Base-by-base conservation (phyloP, 2,329 filamentous ascomycete genomes). In the Thermoascus crustaceus region DNA sequence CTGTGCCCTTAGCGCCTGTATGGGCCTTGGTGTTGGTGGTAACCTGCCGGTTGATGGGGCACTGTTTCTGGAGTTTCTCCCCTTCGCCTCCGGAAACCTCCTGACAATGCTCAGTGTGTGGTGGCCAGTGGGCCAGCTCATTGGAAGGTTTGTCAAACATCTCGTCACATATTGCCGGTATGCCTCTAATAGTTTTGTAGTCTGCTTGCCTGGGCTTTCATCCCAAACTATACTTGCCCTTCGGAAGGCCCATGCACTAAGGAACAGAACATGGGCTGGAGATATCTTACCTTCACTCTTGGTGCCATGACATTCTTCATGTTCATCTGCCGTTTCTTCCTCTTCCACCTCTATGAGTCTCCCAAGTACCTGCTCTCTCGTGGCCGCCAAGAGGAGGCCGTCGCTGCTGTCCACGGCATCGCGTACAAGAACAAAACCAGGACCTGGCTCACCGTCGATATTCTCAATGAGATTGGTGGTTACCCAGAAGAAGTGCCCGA, bases 121-220 rank as follows among this genome's bases (percentile, higher is more conserved):
- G 81, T 94, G 86, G 85, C 83, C 85, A 0, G 63, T 93, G 11
- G 86, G 85, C 4, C 84, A 91, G 53, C 69, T 93, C 5, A 72
- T 81, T 37, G 78, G 82, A 32, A 61, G 55, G 57, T 58, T 23
- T 18, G 54, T 49, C 13, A 11, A 25, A 3, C 10, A 17, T 11
- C 3, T 19, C 17, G 5, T 11, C 11, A 7, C 2, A 8, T 10
- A 7, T 27, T 1, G 10, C 7, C 8, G 25, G 14, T 17, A 9
- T 13, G 6, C 4, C n/a, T 22, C 17, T 30, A 32, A 37, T 20
- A 30, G 4, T 7, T 4, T 4, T 27, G 6, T 37, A 52, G 53
- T 53, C 39, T 57, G 55, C 68, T 85, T 31, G 84, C 81, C 5
- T 89, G 83, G 85, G 81, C 71, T 30, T 85, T 80, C 46, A 80